A percentile compares a stretch with the other conserved stretches of the same genome.
Evolutionary conservation across 2,329 filamentous ascomycete species (phyloP).

Genomic region (Fulvia fulva): DNA sequence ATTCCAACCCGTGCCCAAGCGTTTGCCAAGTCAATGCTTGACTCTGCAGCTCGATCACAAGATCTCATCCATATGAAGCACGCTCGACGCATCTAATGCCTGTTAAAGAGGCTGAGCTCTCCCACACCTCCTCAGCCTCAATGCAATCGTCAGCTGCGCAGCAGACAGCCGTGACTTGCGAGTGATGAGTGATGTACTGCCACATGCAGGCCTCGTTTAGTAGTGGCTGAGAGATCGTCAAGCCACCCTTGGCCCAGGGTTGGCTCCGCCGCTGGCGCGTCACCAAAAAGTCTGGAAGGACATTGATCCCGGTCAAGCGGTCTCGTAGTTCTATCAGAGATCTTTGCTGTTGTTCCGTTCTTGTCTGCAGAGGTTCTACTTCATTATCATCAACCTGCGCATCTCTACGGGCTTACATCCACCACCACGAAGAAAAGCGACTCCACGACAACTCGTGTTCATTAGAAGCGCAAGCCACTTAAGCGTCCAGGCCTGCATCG

Average conservation of each 20-base stretch:
- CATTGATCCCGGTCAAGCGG: neutral
- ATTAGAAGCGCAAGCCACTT: neutral
- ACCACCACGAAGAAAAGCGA: too few species aligned
- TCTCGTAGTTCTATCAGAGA: neutral
- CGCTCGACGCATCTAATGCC: too few species aligned
- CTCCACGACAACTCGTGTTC: neutral
- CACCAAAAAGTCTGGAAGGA: neutral
- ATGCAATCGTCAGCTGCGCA: neutral
- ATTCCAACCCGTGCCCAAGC: too few species aligned
- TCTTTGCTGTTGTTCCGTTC: neutral
- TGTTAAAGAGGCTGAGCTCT: too few species aligned
- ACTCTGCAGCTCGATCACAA: too few species aligned
- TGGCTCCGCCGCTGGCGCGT: neutral
- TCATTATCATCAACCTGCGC: neutral
- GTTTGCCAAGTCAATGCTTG: neutral
- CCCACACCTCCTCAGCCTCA: too few species aligned
- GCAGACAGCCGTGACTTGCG: neutral
- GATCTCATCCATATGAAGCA: neutral
- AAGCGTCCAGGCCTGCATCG: neutral
- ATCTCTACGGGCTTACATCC: neutral
- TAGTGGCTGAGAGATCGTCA: neutral
- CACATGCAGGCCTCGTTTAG: neutral
- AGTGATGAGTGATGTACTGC: too few species aligned
- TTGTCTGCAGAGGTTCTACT: neutral
- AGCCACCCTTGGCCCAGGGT: neutral